Conservation (phyloP, 106 monocot species). For the Alisma plantagoaquatica region DNA sequence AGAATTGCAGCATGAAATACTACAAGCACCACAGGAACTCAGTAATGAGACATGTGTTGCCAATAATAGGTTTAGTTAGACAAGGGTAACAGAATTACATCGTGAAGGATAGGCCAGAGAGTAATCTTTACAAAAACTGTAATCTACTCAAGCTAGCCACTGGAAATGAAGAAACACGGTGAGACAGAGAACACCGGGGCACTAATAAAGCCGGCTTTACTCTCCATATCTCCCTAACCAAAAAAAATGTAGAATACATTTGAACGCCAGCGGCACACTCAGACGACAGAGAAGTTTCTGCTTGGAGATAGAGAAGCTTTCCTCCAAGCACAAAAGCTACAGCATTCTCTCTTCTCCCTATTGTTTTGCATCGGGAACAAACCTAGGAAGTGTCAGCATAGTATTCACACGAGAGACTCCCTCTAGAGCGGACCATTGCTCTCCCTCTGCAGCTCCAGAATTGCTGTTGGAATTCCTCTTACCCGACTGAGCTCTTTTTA, state of each 20-base stretch:
- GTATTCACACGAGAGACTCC: conserved; percentile 43
- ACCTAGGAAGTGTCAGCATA: conserved; percentile 40
- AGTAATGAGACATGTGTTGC: too few relatives aligned
- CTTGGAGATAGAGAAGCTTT: too few relatives aligned
- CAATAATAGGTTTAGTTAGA: too few relatives aligned
- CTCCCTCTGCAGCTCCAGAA: conserved; percentile 1
- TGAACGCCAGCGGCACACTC: too few relatives aligned
- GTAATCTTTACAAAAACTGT: conserved; percentile 16
- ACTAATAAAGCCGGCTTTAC: conserved; percentile 26
- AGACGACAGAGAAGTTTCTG: too few relatives aligned
- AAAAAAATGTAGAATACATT: too few relatives aligned
- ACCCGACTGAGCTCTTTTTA: conserved; percentile 1
- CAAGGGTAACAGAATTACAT: too few relatives aligned
- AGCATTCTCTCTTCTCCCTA: not conserved
- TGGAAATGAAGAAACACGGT: not conserved
- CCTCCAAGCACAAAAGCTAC: not conserved
- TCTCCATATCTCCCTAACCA: conserved; percentile 2
- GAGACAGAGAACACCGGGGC: conserved; percentile 13
- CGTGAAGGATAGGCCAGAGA: too few relatives aligned
- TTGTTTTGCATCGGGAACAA: conserved; percentile 7
- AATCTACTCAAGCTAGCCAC: conserved; percentile 12
- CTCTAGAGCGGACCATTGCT: conserved; percentile 43
- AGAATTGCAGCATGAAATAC: too few relatives aligned
- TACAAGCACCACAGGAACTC: too few relatives aligned
- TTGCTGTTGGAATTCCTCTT: conserved; percentile 2